Conservation (phyloP, 2,329 filamentous ascomycete genomes). For the Phialemonium atrogriseum region DNA sequence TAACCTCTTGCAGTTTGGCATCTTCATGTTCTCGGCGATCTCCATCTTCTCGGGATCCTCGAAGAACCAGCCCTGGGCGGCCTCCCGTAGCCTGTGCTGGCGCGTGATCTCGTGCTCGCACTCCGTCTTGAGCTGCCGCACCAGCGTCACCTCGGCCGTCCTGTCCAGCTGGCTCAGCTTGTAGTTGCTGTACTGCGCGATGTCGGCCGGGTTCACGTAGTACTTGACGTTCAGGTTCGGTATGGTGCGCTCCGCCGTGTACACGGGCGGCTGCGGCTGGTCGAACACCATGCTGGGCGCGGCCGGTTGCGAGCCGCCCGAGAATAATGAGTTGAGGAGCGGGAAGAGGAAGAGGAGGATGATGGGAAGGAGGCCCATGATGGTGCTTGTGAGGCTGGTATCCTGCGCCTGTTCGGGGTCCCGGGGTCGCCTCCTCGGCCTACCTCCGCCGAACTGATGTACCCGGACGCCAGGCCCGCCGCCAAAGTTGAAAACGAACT, state of each 20-base stretch:
- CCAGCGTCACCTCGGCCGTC: slow-evolving; percentile 64
- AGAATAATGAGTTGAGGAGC: slow-evolving; percentile 72
- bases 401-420: slow-evolving; percentile 46
- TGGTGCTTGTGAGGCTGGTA: slow-evolving; percentile 43
- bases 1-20: slow-evolving; percentile 45
- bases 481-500: slow-evolving; percentile 92
- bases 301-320: slow-evolving; percentile 40
- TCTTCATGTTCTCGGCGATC: slow-evolving; percentile 47
- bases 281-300: slow-evolving; percentile 73
- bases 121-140: slow-evolving; percentile 56
- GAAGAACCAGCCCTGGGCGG: slow-evolving; percentile 82
- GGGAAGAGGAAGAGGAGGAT: slow-evolving; percentile 83
- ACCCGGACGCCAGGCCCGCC: slow-evolving; percentile 87
- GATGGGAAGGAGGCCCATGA: slow-evolving; percentile 77
- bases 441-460: slow-evolving; percentile 84
- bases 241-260: slow-evolving; percentile 67
- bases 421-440: slow-evolving; percentile 68
- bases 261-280: slow-evolving; percentile 50
- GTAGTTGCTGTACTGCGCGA: slow-evolving; percentile 58
- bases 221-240: slow-evolving; percentile 69
- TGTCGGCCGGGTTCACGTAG: slow-evolving; percentile 73
- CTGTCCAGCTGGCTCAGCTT: slow-evolving; percentile 71
- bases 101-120: slow-evolving; percentile 67
- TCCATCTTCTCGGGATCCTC: slow-evolving; percentile 73
- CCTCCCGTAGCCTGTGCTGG: slow-evolving; percentile 61